phyloP scores from a whole-genome alignment of 2,329 filamentous ascomycete species.

The Penicillium nordicum region DNA sequence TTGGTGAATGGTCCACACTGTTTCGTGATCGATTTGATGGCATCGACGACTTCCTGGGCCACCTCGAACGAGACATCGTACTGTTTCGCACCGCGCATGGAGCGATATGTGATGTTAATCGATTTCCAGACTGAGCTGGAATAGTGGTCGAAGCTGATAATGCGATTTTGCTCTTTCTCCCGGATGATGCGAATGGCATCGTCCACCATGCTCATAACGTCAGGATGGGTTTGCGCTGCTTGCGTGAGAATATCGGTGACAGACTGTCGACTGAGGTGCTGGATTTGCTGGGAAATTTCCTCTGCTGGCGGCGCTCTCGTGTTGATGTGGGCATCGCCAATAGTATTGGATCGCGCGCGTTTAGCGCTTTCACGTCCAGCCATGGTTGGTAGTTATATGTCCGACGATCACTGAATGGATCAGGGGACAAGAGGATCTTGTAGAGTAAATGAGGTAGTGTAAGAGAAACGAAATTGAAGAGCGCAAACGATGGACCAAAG shows the following conservation, averaged over 20 bases:
- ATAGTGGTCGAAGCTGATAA: background rate
- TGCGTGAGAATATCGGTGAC: background rate
- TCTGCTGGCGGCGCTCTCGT: background rate
- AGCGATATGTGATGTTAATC: slow-evolving; percentile 12
- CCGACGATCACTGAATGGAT: background rate
- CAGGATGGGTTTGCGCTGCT: background rate
- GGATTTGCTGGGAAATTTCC: background rate
- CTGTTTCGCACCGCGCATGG: slow-evolving; percentile 3
- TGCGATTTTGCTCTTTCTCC: background rate
- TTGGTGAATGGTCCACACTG: slow-evolving; percentile 4
- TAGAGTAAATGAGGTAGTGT: background rate
- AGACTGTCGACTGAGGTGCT: background rate
- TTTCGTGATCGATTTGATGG: background rate
- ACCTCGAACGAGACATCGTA: slow-evolving; percentile 10
- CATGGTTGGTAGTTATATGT: background rate
- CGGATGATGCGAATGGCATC: background rate
- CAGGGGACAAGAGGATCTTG: background rate
- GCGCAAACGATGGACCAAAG: background rate
- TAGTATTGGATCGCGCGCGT: background rate
- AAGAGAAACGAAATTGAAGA: background rate
- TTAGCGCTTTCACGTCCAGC: background rate
- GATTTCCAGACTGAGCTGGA: slow-evolving; percentile 5
- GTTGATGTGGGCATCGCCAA: background rate
- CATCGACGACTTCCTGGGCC: background rate
- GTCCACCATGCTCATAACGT: background rate